A percentile compares a stretch with the other conserved stretches of the same genome.
These are phyloP conservation scores for Alternaria viburni DNA, from an alignment of 2,329 filamentous ascomycete species.

Conservation along the genomic window DNA sequence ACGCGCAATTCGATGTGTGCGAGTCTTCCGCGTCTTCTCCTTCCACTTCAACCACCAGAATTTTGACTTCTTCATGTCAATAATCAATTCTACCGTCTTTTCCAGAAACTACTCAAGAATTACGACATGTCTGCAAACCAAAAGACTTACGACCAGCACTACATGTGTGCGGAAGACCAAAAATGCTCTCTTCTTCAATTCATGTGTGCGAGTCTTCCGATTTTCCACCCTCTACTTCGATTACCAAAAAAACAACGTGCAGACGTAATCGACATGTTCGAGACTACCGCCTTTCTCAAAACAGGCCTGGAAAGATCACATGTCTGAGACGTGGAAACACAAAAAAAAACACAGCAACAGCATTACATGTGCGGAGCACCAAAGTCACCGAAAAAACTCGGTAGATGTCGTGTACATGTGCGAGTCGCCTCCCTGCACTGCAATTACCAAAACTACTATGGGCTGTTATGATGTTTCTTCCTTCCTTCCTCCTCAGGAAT, in stretches of 20 bases:
- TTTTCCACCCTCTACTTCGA: not conserved
- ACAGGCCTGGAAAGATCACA: accelerated
- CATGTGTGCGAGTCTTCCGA: not conserved
- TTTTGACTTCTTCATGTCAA: no score
- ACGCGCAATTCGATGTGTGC: not conserved
- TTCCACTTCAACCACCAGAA: not conserved
- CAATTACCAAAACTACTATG: not conserved
- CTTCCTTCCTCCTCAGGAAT: no score
- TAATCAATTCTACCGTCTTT: not conserved
- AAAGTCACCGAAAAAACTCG: not conserved
- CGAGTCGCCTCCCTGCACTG: not conserved
- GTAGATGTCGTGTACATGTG: not conserved
- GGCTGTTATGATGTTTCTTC: no score
- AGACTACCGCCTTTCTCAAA: not conserved
- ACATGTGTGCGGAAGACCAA: not conserved
- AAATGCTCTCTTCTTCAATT: accelerated
- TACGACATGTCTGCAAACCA: not conserved
- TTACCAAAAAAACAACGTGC: not conserved
- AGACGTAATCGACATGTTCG: not conserved
- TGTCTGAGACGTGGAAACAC: not conserved
- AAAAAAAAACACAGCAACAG: no score
- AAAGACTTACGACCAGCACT: not conserved
- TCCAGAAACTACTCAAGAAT: accelerated
- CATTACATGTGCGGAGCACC: not conserved
- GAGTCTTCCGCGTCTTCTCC: not conserved